Evolutionary conservation across 1,284 basidiomycete species (phyloP).

Genomic region (Sporisorium scitamineum): DNA sequence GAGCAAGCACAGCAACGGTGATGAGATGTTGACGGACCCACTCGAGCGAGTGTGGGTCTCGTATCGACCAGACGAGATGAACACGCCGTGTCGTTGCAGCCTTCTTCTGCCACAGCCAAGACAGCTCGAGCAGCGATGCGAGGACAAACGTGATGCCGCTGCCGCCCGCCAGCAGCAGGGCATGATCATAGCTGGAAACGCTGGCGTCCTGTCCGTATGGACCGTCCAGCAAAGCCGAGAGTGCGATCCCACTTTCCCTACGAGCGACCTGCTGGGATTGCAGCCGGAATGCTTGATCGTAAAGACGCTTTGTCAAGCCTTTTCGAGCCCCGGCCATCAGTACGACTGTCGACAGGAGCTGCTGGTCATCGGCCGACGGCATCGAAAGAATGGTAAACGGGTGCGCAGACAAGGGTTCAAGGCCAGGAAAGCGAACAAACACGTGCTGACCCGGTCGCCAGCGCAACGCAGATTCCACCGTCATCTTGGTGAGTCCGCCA

Average conservation of each 20-base stretch:
- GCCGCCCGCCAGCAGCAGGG: constrained; percentile 53
- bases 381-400: constrained; percentile 65
- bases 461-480: constrained; percentile 49
- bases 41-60: constrained; percentile 14
- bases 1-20: constrained; percentile 26
- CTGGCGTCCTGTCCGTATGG: constrained; percentile 55
- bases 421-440: constrained; percentile 59
- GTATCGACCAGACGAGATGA: constrained; percentile 46
- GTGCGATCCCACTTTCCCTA: neutral
- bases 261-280: neutral
- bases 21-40: constrained; percentile 36
- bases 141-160: constrained; percentile 57
- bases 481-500: constrained; percentile 41
- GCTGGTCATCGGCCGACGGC: constrained; percentile 36
- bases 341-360: constrained; percentile 44
- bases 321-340: constrained; percentile 47
- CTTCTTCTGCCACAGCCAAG: constrained; percentile 47
- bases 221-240: constrained; percentile 54
- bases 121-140: constrained; percentile 44
- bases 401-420: constrained; percentile 51
- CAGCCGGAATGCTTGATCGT: constrained; percentile 11
- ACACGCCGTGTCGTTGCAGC: constrained; percentile 17
- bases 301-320: constrained; percentile 44
- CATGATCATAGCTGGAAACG: constrained; percentile 28
- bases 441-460: constrained; percentile 65